Base-by-base conservation (phyloP, 2,329 filamentous ascomycete species). In the Chaetomium olivaceum region DNA sequence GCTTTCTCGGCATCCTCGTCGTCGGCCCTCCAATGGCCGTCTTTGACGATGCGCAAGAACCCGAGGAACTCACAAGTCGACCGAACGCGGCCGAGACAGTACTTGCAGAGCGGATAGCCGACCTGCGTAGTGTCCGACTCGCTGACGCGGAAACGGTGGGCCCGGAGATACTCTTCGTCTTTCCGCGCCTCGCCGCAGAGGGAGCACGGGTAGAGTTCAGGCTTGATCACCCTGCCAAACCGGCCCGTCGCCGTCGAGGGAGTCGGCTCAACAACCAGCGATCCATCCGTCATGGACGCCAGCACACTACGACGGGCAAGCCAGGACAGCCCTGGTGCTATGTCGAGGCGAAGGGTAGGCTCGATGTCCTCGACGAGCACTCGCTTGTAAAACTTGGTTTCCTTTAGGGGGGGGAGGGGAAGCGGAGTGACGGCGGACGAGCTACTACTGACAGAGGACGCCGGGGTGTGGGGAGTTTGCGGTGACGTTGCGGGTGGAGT, bases 301-400 rank as follows among this genome's bases (percentile, higher is more conserved):
- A 97, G 78, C 5, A 98, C 93, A 6, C 90, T 91, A 64, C 95
- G 89, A 55, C 94, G 90, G 58, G 92, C 93, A 56, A 99, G 85
- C 92, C 95, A 99, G 0, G 93, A 97, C 31, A 99, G 85, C 0
- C 93, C 92, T 0, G 95, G 95, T 0, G 95, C 93, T 2, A 88
- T 85, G 76, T 99, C 95, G 3, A 99, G 85, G 51, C 95, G 89
- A 11, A 99, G 81, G 0, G 95, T 97, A 0, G 95, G 95, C 75
- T 99, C 95, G 64, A 99, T 92, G 74, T 99, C 95, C 76, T 99
- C 95, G 23, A 87, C 84, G 29, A 98, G 78, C 6, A 89, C 89
- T 56, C 95, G 89, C 80, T 98, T 98, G 80, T 94, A 99, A 75
- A 98, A 99, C 70, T 91, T 92, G 31, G 91, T 92, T 64, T 98